A percentile compares a stretch with the other conserved stretches of the same genome.
Evolutionary conservation across 2,329 filamentous ascomycete genomes (phyloP).

Genomic region (Kalmusia sp.): DNA sequence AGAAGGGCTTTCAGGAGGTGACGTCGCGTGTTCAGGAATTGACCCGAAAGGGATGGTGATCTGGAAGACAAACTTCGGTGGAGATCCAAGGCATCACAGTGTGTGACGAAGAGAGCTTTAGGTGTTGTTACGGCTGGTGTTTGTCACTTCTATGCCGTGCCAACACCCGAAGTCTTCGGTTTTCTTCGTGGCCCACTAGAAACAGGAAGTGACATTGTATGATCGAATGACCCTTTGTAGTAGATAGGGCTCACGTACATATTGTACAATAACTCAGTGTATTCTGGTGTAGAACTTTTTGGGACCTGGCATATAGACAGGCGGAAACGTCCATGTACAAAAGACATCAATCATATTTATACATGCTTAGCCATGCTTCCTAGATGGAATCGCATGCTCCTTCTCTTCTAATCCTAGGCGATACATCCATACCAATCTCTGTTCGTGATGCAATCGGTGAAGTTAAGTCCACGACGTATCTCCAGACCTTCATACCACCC

Average conservation of each 20-base stretch:
- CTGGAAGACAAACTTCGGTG: not conserved
- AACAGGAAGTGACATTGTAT: too few relatives aligned
- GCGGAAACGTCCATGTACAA: not conserved
- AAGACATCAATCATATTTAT: not conserved
- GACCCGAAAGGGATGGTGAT: slow-evolving; percentile 79
- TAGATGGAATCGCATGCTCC: too few relatives aligned
- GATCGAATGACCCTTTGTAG: not conserved
- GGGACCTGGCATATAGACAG: not conserved
- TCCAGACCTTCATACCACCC: not conserved
- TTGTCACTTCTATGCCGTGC: too few relatives aligned
- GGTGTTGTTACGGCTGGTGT: not conserved
- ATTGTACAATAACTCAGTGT: slow-evolving; percentile 7
- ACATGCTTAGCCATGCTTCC: not conserved
- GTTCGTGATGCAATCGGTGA: too few relatives aligned
- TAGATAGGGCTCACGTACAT: not conserved
- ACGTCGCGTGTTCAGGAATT: slow-evolving; percentile 72
- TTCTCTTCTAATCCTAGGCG: not conserved
- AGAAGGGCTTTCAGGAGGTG: slow-evolving; percentile 69
- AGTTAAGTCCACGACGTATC: too few relatives aligned
- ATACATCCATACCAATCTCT: not conserved
- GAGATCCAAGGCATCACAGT: too few relatives aligned
- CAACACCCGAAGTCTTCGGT: too few relatives aligned
- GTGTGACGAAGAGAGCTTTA: too few relatives aligned
- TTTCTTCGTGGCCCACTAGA: too few relatives aligned
- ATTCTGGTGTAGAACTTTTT: not conserved